phyloP scores from a whole-genome alignment of 2,329 filamentous ascomycete species.

The Botrytis cinerea region DNA sequence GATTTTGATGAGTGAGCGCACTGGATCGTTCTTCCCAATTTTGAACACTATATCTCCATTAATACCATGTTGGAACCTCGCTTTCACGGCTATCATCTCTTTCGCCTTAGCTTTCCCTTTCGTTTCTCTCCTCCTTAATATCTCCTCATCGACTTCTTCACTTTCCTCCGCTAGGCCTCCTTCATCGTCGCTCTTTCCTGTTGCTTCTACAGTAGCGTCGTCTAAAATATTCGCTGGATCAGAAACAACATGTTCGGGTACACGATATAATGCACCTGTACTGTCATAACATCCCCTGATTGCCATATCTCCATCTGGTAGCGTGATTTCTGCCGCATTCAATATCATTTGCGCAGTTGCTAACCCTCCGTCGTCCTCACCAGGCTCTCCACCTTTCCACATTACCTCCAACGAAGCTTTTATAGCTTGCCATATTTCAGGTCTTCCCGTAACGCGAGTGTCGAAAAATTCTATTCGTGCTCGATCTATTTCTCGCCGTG shows the following conservation, averaged over 20 bases:
- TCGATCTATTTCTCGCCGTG: constrained; percentile 63
- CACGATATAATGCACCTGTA: constrained; percentile 67
- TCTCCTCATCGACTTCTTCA: constrained; percentile 44
- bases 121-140: constrained; percentile 51
- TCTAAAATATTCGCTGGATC: constrained; percentile 45
- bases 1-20: constrained; percentile 62
- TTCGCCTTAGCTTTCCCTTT: constrained; percentile 44
- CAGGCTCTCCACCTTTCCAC: constrained; percentile 49
- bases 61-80: constrained; percentile 45
- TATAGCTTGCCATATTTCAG: constrained; percentile 80
- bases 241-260: constrained; percentile 68
- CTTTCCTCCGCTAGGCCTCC: constrained; percentile 30
- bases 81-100: constrained; percentile 36
- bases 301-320: constrained; percentile 71
- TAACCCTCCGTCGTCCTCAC: constrained; percentile 48
- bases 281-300: constrained; percentile 70
- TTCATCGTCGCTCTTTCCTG: constrained; percentile 34
- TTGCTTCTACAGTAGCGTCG: constrained; percentile 39
- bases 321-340: constrained; percentile 72
- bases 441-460: constrained; percentile 74
- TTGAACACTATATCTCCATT: constrained; percentile 62
- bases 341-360: constrained; percentile 78
- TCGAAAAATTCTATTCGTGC: constrained; percentile 88
- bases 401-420: constrained; percentile 67
- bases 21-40: constrained; percentile 61